These are phyloP conservation scores for Stenocarpella maydis DNA, from an alignment of 2,329 filamentous ascomycete species.

Conservation along the genomic window DNA sequence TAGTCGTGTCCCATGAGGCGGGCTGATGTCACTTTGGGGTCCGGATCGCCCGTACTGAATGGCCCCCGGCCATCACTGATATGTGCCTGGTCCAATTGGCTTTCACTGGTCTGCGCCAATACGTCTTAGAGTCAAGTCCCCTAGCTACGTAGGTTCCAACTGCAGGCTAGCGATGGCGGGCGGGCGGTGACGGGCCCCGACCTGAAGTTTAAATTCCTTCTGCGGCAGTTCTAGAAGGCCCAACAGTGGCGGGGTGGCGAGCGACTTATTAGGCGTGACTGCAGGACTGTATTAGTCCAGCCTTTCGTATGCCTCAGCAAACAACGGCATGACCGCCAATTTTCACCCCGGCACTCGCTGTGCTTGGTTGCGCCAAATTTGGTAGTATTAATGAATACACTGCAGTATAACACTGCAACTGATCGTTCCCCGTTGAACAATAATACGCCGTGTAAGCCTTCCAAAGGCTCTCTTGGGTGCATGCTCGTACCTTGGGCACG, in stretches of 20 bases:
- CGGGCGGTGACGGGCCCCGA: slow-evolving; percentile 1
- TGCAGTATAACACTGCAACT: slow-evolving; percentile 3
- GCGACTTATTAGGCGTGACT: not conserved
- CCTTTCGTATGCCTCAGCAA: not conserved
- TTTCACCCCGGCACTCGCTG: not conserved
- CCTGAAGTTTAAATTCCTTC: slow-evolving; percentile 14
- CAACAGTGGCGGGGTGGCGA: not conserved
- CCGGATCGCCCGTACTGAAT: slow-evolving; percentile 5
- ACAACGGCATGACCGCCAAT: not conserved
- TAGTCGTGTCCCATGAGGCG: not conserved
- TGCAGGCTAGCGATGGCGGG: not conserved
- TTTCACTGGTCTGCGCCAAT: slow-evolving; percentile 11
- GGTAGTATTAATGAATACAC: slow-evolving; percentile 21
- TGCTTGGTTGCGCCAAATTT: not conserved
- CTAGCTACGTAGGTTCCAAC: not conserved
- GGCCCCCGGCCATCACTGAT: not conserved
- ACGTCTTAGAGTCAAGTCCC: not conserved
- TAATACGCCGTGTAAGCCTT: not conserved
- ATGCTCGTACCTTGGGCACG: slow-evolving; percentile 2
- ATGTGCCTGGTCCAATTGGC: slow-evolving; percentile 12
- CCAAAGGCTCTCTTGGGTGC: not conserved
- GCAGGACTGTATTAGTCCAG: not conserved
- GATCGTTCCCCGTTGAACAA: not conserved
- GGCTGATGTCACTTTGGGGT: slow-evolving; percentile 15
- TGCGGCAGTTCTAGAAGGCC: slow-evolving; percentile 12